These are phyloP conservation scores for Colletotrichum karsti DNA, from an alignment of 2,329 filamentous ascomycete genomes.

Conservation along the genomic window DNA sequence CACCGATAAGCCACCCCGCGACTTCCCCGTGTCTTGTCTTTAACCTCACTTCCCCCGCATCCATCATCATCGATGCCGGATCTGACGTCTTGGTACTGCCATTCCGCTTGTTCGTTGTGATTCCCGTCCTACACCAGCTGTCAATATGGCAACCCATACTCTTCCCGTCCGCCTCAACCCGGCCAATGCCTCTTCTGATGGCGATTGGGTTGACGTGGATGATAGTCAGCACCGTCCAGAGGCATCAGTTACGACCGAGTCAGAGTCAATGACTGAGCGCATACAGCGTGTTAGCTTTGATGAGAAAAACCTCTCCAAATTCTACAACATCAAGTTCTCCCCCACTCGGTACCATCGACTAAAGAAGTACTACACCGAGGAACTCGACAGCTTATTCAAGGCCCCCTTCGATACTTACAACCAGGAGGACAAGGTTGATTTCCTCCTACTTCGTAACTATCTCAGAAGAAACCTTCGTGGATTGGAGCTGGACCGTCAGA, in stretches of 20 bases:
- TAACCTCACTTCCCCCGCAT: slow-evolving; percentile 13
- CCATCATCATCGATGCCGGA: not conserved
- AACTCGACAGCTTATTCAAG: slow-evolving; percentile 42
- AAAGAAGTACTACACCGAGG: slow-evolving; percentile 47
- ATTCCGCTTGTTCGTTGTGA: too few species aligned
- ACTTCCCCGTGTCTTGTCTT: not conserved
- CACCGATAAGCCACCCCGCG: slow-evolving; percentile 22
- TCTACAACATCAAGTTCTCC: slow-evolving; percentile 59
- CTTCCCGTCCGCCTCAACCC: not conserved
- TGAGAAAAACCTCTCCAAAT: slow-evolving; percentile 53
- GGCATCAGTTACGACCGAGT: not conserved
- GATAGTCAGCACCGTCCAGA: not conserved
- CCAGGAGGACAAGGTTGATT: slow-evolving; percentile 58
- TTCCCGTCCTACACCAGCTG: not conserved
- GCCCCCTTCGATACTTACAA: slow-evolving; percentile 37
- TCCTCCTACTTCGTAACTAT: slow-evolving; percentile 57
- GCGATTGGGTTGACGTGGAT: slow-evolving; percentile 11
- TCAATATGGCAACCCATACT: not conserved
- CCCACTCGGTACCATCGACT: slow-evolving; percentile 47
- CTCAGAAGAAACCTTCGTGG: slow-evolving; percentile 40
- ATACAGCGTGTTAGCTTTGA: slow-evolving; percentile 55
- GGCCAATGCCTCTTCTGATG: not conserved
- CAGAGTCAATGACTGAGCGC: slow-evolving; percentile 47
- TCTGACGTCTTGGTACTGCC: not conserved
- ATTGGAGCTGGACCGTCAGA: slow-evolving; percentile 34